A percentile compares a stretch with the other conserved stretches of the same genome.
These are phyloP conservation scores for Onygenales sp. DNA, from an alignment of 2,329 filamentous ascomycete genomes.

Conservation along the genomic window DNA sequence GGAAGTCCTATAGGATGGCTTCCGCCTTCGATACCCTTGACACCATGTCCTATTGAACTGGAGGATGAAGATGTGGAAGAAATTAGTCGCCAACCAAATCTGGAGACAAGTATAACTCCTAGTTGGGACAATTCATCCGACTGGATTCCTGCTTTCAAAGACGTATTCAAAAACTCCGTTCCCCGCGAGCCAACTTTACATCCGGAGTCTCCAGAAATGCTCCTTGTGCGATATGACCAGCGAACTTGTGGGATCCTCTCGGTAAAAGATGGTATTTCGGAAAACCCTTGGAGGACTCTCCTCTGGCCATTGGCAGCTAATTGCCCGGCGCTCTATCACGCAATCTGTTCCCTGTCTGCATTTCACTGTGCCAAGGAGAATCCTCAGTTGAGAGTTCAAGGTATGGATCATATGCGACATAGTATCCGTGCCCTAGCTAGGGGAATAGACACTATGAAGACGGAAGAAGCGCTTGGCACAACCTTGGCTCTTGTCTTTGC, in stretches of 20 bases:
- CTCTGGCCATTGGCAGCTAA: slow-evolving; percentile 59
- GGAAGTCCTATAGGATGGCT: background rate
- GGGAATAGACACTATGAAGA: slow-evolving; percentile 53
- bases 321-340: slow-evolving; percentile 58
- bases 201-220: slow-evolving; percentile 48
- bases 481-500: slow-evolving; percentile 59
- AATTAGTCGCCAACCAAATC: slow-evolving; percentile 35
- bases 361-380: slow-evolving; percentile 56
- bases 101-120: slow-evolving; percentile 11
- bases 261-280: slow-evolving; percentile 57
- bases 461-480: slow-evolving; percentile 59
- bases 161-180: slow-evolving; percentile 13
- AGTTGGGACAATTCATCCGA: background rate
- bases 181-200: slow-evolving; percentile 41
- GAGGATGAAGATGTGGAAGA: slow-evolving; percentile 46
- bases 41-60: background rate
- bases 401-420: slow-evolving; percentile 59
- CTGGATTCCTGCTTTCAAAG: background rate
- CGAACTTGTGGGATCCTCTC: slow-evolving; percentile 62
- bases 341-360: slow-evolving; percentile 58
- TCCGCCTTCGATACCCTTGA: background rate
- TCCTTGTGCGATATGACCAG: slow-evolving; percentile 54
- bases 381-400: slow-evolving; percentile 49
- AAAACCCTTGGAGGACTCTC: slow-evolving; percentile 63
- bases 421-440: slow-evolving; percentile 51